Base-by-base conservation (phyloP, 2,329 filamentous ascomycete genomes). In the Claviceps pazoutovae region DNA sequence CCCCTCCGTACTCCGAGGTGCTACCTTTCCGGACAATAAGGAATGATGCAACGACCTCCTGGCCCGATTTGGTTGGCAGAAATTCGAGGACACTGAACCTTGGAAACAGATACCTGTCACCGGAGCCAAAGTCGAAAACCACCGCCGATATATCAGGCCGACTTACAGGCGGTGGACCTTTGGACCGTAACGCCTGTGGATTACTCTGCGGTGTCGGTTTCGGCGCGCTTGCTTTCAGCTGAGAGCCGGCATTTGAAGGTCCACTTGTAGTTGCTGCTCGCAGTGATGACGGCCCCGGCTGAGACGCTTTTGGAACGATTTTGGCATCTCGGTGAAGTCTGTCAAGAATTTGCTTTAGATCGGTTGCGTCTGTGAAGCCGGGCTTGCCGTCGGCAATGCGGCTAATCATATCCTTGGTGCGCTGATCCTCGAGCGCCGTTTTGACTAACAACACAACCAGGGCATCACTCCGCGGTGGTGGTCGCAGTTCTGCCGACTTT, bases 61-160 rank as follows among this genome's bases (percentile, higher is more conserved):
- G 77, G 2, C 78, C 77, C 4, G 71, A 66, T 9, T 70, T 61
- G 2, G 65, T 61, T 7, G 67, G 64, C 1, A 82, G 69, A 60
- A 80, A 82, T 62, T 93, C 86, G 48, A 91, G 65, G 37, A 91
- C 83, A 64, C 83, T 86, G 62, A 86, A 84, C 57, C 83, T 86
- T 2, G 87, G 87, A 56, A 93, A 90, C 47, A 88, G 69, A 62
- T 86, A 90, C 26, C 86, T 78, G 63, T 91, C 86, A 46, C 84
- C 85, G 2, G 72, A 80, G 37, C 82, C 82, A 63, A 88, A 87
- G 57, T 87, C 83, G 55, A 88, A 78, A 1, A 84, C 78, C 14
- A 86, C 71, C n/a, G 81, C 80, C 1, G 80, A 75, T 44, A 83
- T 75, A 52, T 83, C 82, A 26, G 76, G 76, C 57, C 78, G 81